phyloP scores from a whole-genome alignment of 2,329 filamentous ascomycete genomes.

The Hymenoscyphus salicellus region DNA sequence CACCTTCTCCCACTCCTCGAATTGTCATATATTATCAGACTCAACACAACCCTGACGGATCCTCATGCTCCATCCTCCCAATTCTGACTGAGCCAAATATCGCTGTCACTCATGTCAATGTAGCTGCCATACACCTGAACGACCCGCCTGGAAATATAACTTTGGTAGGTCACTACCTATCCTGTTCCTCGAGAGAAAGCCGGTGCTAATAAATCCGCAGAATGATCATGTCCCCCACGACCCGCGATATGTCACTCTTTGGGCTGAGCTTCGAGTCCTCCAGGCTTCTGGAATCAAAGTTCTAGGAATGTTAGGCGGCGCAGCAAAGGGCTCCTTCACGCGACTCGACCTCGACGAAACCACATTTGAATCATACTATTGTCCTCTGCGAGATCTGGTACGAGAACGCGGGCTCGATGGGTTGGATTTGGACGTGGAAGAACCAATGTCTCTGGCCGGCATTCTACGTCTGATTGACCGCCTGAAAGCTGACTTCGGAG shows the following conservation, averaged over 20 bases:
- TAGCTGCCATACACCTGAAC: constrained; percentile 85
- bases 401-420: constrained; percentile 62
- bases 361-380: constrained; percentile 71
- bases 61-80: constrained; percentile 60
- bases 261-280: constrained; percentile 71
- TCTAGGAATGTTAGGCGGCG: constrained; percentile 83
- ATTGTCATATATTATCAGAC: constrained; percentile 64
- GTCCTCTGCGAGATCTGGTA: constrained; percentile 64
- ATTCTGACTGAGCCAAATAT: constrained; percentile 47
- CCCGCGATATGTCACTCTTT: constrained; percentile 66
- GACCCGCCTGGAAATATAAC: constrained; percentile 49
- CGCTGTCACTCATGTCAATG: constrained; percentile 74
- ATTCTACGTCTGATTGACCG: constrained; percentile 66
- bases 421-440: constrained; percentile 77
- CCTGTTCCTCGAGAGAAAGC: constrained; percentile 67
- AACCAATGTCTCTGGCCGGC: constrained; percentile 65
- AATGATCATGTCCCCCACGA: constrained; percentile 76
- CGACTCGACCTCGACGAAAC: constrained; percentile 54
- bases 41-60: constrained; percentile 51
- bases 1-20: constrained; percentile 28
- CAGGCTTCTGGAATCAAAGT: constrained; percentile 74
- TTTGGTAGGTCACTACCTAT: constrained; percentile 44
- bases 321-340: constrained; percentile 70
- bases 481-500: constrained; percentile 66
- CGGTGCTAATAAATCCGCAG: constrained; percentile 49